Evolutionary conservation across 352 stramenopile genomes (phyloP).

Genomic region (Globisporangium polare): DNA sequence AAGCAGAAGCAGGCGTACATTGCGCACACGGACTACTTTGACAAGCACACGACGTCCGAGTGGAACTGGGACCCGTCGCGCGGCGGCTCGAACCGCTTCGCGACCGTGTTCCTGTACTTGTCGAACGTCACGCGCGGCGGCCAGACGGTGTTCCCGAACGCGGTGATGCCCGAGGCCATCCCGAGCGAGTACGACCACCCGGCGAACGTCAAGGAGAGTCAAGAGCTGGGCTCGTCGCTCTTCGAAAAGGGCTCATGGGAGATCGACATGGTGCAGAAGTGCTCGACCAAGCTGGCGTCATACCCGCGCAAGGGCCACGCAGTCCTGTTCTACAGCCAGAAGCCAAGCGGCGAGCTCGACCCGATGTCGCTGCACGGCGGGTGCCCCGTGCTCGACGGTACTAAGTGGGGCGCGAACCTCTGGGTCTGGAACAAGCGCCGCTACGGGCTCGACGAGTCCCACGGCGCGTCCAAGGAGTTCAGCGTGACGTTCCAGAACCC

Average conservation of each 20-base stretch:
- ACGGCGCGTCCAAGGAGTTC: conserved; percentile 29
- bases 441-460: conserved; percentile 45
- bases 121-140: conserved; percentile 74
- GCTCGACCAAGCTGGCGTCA: conserved; percentile 67
- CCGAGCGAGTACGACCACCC: conserved; percentile 55
- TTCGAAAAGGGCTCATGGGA: conserved; percentile 71
- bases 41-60: conserved; percentile 33
- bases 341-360: conserved; percentile 92
- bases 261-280: conserved; percentile 75
- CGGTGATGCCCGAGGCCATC: conserved; percentile 65
- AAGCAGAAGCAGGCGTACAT: conserved; percentile 94
- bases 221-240: conserved; percentile 38
- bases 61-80: conserved; percentile 77
- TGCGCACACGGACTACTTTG: conserved; percentile 93
- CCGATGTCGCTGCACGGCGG: conserved; percentile 85
- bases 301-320: conserved; percentile 88
- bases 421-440: conserved; percentile 95
- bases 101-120: conserved; percentile 81
- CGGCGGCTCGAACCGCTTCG: conserved; percentile 81
- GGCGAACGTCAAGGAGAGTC: conserved; percentile 34
- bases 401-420: conserved; percentile 97
- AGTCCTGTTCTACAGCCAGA: conserved; percentile 98
- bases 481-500: conserved; percentile 72
- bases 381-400: conserved; percentile 93
- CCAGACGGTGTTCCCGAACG: conserved; percentile 82